Evolutionary conservation across 345 rosid species (phyloP), one percentile per base, ranked within the genome.

Genomic region (Carallia brachiata): DNA sequence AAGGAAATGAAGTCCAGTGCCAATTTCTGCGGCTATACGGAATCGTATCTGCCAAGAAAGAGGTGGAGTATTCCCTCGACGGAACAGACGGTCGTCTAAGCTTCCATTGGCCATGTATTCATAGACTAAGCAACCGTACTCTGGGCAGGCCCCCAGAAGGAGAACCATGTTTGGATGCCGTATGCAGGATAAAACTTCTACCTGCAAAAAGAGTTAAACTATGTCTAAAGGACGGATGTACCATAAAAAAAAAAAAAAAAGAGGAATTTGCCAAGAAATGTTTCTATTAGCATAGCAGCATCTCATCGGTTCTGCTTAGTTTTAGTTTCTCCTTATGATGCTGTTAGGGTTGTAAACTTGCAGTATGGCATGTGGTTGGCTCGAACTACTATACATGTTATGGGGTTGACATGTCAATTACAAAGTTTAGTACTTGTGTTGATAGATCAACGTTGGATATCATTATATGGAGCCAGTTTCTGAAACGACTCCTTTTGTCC

Each of bases 151-250:
- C 34, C 97, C 98, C 6, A 94, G 81, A n/a, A 91, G 84, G 52
- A 90, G 93, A 73, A 94, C 98, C 97, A 94, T 88, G 84, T 91
- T 94, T 61, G 97, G 96, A 79, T 94, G 97, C 57, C 97, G 79
- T 70, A 91, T 94, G 85, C 81, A 79, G 50, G 92, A 81, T 37
- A 94, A 68, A 15, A 94, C 93, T 82, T 94, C 92, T 62, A 94
- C 84, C 92, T 88, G 72, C 72, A 78, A 0, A 18, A 53, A 59
- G 67, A 9, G 53, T 44, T 30, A 17, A 59, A 57, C 19, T 32
- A 32, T 28, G 17, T 44, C 19, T 39, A 16, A 55, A 55, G 31
- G 17, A 12, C 16, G 12, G 50, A 44, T 2, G 50, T 15, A 44
- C 16, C 50, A 44, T 6, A 37, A 0, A 6, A 37, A 6, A 37